Evolutionary conservation across 202 grass and related monocot species (phyloP), one percentile per base, ranked within the genome.

Genomic region (Panicum hallii): DNA sequence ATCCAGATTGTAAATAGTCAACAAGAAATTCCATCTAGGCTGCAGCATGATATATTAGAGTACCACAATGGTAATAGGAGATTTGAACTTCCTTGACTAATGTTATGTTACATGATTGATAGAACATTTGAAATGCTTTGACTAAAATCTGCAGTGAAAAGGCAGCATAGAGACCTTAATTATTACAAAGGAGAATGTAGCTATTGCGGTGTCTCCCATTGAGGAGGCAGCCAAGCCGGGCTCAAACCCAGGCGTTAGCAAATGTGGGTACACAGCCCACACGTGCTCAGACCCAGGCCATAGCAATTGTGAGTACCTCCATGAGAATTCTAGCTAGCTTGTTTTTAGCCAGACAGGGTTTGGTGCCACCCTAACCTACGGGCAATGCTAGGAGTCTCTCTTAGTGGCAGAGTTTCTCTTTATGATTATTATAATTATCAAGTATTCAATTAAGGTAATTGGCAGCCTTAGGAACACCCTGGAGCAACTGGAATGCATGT

Each of bases 71-170:
- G 7, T 48, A 60, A 55, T 14, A 45, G 45, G 28, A 67, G 54
- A 73, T 13, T 50, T 85, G 30, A 70, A 50, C 43, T 61, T 78
- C 62, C 13, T 56, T 60, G 5, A 58, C 67, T 40, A 70, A 32
- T 5, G 26, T 40, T 41, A 40, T 40, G 15, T 30, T 19, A 72
- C 43, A 50, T 60, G 44, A 85, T 85, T 28, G 70, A 85, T 70
- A 50, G 20, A 16, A 26, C 4, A 48, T 65, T 16, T 10, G 68
- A 26, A 70, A 57, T 55, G 52, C 12, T 49, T 67, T 68, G 10
- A 22, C 36, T 46, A 57, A 19, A 60, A 36, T 70, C 40, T 47
- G 7, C 48, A 77, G 23, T 34, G n/a, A 28, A 54, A 50, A 53
- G 15, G 58, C 9, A 53, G 34, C 34, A 43, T 6, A 43, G 63